A percentile compares a stretch with the other conserved stretches of the same genome.
phyloP scores from a whole-genome alignment of 352 stramenopile genomes.

The Sclerospora graminicola region DNA sequence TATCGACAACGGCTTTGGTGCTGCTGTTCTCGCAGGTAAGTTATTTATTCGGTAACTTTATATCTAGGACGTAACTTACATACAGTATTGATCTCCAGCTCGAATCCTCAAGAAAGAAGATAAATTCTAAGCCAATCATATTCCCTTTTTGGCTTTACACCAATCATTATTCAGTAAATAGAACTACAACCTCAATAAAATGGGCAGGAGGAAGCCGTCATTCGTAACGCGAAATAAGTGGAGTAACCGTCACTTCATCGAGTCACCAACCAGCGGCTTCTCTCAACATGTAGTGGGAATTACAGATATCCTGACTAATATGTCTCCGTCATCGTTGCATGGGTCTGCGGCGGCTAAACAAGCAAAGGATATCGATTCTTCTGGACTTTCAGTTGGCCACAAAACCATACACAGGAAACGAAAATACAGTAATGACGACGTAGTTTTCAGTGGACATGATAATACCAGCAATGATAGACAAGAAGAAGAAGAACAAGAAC shows the following conservation, averaged over 20 bases:
- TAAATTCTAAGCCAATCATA: slow-evolving; percentile 6
- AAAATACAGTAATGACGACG: slow-evolving; percentile 13
- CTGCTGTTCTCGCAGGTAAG: slow-evolving; percentile 87
- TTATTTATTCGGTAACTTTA: not conserved
- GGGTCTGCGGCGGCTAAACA: slow-evolving; percentile 2
- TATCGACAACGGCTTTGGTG: slow-evolving; percentile 98
- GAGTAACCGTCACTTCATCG: slow-evolving; percentile 11
- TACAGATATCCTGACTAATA: slow-evolving; percentile 1
- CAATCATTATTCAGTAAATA: slow-evolving; percentile 3
- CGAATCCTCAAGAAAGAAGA: slow-evolving; percentile 17
- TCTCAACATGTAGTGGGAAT: not conserved
- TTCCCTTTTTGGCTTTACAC: not conserved
- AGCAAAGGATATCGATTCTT: not conserved
- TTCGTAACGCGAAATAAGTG: slow-evolving; percentile 26
- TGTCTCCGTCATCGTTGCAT: slow-evolving; percentile 7
- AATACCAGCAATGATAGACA: slow-evolving; percentile 7
- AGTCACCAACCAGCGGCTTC: not conserved
- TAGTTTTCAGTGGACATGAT: not conserved
- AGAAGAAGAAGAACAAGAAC: not conserved
- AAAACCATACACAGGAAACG: slow-evolving; percentile 11
- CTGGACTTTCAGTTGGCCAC: too few species aligned
- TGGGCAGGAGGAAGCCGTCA: slow-evolving; percentile 29
- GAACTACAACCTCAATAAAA: not conserved
- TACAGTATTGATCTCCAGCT: slow-evolving; percentile 10
- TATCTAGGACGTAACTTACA: not conserved